These are phyloP conservation scores for Urostyla sp. DNA, from an alignment of 73 alveolate species.

Conservation along the genomic window DNA sequence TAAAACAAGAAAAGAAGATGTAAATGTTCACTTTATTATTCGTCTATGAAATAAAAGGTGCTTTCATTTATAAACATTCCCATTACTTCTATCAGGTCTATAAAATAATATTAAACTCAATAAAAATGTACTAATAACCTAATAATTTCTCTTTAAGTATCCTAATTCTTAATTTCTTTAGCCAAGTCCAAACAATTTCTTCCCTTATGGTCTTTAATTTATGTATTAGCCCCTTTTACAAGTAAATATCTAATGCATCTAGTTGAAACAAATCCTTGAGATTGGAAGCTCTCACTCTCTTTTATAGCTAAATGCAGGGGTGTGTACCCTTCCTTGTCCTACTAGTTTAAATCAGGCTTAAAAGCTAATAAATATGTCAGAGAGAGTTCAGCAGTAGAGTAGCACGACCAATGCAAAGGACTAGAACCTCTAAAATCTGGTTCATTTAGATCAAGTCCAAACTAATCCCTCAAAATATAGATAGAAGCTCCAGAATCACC, in stretches of 20 bases:
- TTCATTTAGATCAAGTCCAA: conserved; percentile 20
- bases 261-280: conserved; percentile 43
- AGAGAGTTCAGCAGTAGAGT: conserved; percentile 44
- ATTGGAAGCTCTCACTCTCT: not conserved
- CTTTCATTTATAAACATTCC: conserved; percentile 46
- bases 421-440: conserved; percentile 38
- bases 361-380: conserved; percentile 59
- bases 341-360: conserved; percentile 26
- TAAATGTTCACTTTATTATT: no score
- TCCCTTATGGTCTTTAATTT: conserved; percentile 43
- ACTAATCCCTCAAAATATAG: conserved; percentile 1
- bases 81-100: conserved; percentile 39
- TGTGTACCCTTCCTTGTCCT: conserved; percentile 58
- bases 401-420: conserved; percentile 62
- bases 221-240: conserved; percentile 41
- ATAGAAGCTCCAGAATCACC: conserved; percentile 51
- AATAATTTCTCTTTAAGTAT: conserved; percentile 30
- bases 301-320: conserved; percentile 62
- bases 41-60: no score
- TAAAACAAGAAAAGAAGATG: no score
- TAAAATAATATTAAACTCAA: not conserved
- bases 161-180: not conserved
- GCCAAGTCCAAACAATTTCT: conserved; percentile 20
- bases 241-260: conserved; percentile 50
- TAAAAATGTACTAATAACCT: conserved; percentile 35